These are phyloP conservation scores for Draba incana DNA, from an alignment of 345 rosid genomes.

Conservation along the genomic window DNA sequence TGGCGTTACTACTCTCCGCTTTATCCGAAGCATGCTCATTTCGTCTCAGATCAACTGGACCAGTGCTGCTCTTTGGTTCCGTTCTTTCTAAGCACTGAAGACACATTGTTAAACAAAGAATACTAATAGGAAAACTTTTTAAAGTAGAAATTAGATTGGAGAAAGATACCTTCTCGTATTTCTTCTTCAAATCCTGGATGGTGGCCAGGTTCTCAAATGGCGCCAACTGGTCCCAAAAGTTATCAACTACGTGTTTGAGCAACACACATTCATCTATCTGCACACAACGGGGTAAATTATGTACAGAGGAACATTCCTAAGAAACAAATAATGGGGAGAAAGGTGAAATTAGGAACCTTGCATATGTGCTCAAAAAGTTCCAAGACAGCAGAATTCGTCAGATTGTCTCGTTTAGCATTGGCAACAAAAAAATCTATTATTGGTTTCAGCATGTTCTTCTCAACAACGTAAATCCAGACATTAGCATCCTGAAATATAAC, in stretches of 20 bases:
- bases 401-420: conserved; percentile 71
- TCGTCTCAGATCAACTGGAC: conserved; percentile 53
- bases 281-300: conserved; percentile 32
- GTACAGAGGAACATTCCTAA: conserved; percentile 30
- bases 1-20: neutral
- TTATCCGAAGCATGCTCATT: conserved; percentile 65
- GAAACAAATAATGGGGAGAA: conserved; percentile 22
- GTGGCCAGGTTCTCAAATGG: conserved; percentile 62
- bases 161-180: conserved; percentile 71
- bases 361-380: conserved; percentile 82
- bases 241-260: conserved; percentile 65
- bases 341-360: conserved; percentile 55
- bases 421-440: conserved; percentile 71
- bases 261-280: conserved; percentile 66
- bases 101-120: conserved; percentile 32
- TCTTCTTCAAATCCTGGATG: conserved; percentile 61
- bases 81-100: conserved; percentile 65
- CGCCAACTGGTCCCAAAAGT: conserved; percentile 80
- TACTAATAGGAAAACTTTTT: conserved; percentile 11
- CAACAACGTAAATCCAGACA: conserved; percentile 67
- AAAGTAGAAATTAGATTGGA: conserved; percentile 13
- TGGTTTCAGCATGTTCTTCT: conserved; percentile 79
- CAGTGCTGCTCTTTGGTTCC: conserved; percentile 51
- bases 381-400: conserved; percentile 73
- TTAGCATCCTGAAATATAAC: conserved; percentile 73